These are phyloP conservation scores for Lasiodiplodia sp. DNA, from an alignment of 2,329 filamentous ascomycete species.

Conservation along the genomic window DNA sequence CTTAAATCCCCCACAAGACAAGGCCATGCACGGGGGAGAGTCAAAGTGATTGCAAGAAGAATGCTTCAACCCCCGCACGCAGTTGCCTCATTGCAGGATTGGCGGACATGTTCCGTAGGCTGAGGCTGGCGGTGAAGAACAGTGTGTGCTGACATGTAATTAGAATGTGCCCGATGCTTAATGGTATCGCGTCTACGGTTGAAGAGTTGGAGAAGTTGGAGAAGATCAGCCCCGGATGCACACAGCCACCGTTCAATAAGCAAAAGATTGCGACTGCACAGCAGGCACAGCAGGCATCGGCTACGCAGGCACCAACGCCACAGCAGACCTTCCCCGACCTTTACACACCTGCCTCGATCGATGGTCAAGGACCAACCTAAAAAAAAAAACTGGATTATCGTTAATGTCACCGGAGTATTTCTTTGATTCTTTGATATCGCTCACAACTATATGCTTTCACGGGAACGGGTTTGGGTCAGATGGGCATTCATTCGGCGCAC, in stretches of 20 bases:
- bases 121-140: not conserved
- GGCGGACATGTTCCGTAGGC: not conserved
- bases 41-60: not conserved
- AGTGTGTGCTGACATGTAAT: not conserved
- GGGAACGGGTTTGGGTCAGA: not conserved
- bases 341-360: not conserved
- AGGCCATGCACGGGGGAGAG: too few species aligned
- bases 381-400: not conserved
- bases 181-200: slow-evolving; percentile 19
- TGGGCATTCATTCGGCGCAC: slow-evolving; percentile 9
- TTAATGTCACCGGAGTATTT: not conserved
- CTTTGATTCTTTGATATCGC: slow-evolving; percentile 1
- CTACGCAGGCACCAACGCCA: not conserved
- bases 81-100: not conserved
- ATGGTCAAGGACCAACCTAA: slow-evolving; percentile 3
- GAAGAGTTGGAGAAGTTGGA: slow-evolving; percentile 26
- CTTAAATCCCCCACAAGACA: not conserved
- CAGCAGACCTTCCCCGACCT: slow-evolving; percentile 18
- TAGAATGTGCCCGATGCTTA: slow-evolving; percentile 30
- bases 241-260: slow-evolving; percentile 23
- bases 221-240: slow-evolving; percentile 22
- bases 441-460: not conserved
- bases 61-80: not conserved
- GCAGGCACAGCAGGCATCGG: slow-evolving; percentile 13
- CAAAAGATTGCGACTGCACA: slow-evolving; percentile 10